Percentiles rank a stretch among this genome's conserved stretches.
Conservation (phyloP, 345 rosid species). For the Murraya koenigii region DNA sequence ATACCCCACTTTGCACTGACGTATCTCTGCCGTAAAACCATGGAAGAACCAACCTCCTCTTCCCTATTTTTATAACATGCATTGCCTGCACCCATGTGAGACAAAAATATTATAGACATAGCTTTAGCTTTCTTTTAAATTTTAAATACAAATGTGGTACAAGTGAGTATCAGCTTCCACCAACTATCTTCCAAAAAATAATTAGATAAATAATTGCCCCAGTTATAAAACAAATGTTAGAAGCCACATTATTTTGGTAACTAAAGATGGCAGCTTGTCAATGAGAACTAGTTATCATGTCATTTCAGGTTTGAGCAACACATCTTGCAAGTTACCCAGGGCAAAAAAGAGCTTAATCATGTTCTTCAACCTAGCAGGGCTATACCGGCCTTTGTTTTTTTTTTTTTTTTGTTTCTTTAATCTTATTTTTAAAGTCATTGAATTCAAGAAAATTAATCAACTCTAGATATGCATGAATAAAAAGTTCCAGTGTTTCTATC, state of each 20-base stretch:
- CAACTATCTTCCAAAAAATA: too few species aligned
- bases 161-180: not conserved
- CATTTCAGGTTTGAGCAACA: not conserved
- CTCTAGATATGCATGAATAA: not conserved
- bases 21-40: not conserved
- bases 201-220: not conserved
- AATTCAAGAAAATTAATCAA: not conserved
- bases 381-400: not conserved
- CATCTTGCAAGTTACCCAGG: not conserved
- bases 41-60: constrained; percentile 16
- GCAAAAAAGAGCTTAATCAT: not conserved
- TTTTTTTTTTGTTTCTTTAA: too few species aligned
- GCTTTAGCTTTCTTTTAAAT: not conserved
- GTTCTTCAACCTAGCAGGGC: not conserved
- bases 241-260: not conserved
- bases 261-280: not conserved
- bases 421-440: not conserved
- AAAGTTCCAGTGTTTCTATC: not conserved
- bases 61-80: constrained; percentile 16
- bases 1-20: not conserved
- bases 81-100: constrained; percentile 21
- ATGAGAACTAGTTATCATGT: not conserved
- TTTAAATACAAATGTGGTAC: not conserved
- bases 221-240: not conserved
- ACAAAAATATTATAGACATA: not conserved